Evolutionary conservation across 169 alveolate genomes (phyloP).

Genomic region (Eimeria zaria): DNA sequence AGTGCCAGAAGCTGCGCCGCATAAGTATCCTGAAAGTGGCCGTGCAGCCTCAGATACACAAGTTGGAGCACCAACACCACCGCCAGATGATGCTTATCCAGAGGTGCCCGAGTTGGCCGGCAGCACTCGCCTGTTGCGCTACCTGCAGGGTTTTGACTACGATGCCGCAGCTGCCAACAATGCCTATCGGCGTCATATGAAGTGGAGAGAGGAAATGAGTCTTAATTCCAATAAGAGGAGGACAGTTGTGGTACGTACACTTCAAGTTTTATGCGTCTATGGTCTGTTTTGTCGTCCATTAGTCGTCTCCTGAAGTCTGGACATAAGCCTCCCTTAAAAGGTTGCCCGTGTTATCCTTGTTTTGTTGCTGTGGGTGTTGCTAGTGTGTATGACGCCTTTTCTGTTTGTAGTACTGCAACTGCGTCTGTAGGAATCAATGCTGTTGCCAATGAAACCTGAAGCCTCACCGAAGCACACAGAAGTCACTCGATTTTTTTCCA

Average conservation of each 20-base stretch:
- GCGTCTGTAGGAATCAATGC: constrained; percentile 49
- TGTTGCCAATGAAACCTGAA: constrained; percentile 78
- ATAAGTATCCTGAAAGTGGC: neutral
- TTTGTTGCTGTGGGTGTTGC: neutral
- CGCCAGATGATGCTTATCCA: constrained; percentile 45
- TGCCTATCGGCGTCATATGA: constrained; percentile 80
- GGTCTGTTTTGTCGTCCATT: neutral
- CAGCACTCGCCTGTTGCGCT: constrained; percentile 78
- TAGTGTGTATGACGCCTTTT: neutral
- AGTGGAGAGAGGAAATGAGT: constrained; percentile 48
- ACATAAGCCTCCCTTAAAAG: neutral
- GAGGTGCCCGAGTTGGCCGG: constrained; percentile 79
- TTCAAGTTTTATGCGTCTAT: neutral
- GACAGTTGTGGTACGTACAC: constrained; percentile 45
- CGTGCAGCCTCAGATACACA: neutral
- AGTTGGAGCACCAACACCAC: constrained; percentile 1
- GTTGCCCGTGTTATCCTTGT: neutral
- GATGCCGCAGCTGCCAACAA: constrained; percentile 70
- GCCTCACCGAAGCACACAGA: constrained; percentile 64
- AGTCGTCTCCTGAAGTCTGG: neutral
- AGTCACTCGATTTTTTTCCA: constrained; percentile 70
- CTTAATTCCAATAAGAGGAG: constrained; percentile 43
- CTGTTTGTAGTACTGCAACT: neutral
- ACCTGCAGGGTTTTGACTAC: constrained; percentile 67
- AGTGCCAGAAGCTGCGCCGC: neutral